Evolutionary conservation across 1,139 yeast species (phyloP).

Genomic region (Pichia sp.): DNA sequence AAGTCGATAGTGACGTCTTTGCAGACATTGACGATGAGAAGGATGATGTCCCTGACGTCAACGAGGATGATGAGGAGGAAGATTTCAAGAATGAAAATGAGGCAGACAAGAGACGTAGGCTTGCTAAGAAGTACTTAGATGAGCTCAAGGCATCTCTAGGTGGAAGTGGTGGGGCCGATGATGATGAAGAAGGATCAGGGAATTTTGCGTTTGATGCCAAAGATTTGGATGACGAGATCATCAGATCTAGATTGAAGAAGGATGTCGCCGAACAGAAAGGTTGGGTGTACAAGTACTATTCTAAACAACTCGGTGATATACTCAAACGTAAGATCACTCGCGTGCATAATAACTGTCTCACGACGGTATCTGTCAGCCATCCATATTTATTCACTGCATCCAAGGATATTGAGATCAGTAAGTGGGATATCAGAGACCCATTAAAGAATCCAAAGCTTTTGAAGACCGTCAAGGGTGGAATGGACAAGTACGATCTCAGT

Average conservation of each 20-base stretch:
- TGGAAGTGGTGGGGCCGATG: conserved; percentile 9
- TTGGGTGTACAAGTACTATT: conserved; percentile 58
- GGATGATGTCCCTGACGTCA: conserved; percentile 30
- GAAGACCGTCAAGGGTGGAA: conserved; percentile 62
- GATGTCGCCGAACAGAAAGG: conserved; percentile 93
- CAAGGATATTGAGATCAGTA: conserved; percentile 72
- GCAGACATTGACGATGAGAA: conserved; percentile 31
- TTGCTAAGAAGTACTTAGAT: conserved; percentile 88
- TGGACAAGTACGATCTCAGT: conserved; percentile 32
- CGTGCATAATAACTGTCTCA: conserved; percentile 52
- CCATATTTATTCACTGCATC: conserved; percentile 76
- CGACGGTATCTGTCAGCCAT: conserved; percentile 43
- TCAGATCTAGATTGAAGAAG: conserved; percentile 69
- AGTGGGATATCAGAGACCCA: conserved; percentile 59
- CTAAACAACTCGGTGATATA: conserved; percentile 32
- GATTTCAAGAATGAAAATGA: conserved; percentile 72
- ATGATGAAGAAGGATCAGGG: conserved; percentile 37
- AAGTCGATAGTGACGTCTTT: conserved; percentile 32
- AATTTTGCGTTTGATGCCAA: conserved; percentile 78
- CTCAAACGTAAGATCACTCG: conserved; percentile 35
- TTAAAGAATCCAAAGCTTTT: conserved; percentile 51
- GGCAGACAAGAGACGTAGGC: conserved; percentile 88
- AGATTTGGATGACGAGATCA: conserved; percentile 81
- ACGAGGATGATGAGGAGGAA: conserved; percentile 55
- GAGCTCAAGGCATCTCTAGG: conserved; percentile 42